phyloP scores from a whole-genome alignment of 441 rosid species.

The Brassica balearica region DNA sequence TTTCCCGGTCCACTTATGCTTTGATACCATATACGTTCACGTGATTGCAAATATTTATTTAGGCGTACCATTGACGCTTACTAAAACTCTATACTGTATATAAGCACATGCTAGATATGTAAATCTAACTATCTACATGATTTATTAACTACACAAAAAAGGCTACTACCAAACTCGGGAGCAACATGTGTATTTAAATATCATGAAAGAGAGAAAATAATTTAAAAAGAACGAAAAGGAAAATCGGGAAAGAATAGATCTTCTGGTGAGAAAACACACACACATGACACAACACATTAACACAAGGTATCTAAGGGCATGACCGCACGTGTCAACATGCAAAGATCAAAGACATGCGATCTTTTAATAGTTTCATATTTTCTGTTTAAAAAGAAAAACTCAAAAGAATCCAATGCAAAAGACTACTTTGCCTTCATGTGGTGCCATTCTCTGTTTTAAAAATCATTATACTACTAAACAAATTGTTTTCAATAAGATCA shows the following conservation, averaged over 20 bases:
- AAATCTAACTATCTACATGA: not conserved
- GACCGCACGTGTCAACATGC: slow-evolving; percentile 51
- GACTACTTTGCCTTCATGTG: slow-evolving; percentile 7
- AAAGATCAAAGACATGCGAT: slow-evolving; percentile 33
- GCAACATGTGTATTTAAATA: not conserved
- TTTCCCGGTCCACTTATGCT: slow-evolving; percentile 26
- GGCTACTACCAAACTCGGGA: slow-evolving; percentile 30
- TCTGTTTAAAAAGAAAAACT: not conserved
- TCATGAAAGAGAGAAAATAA: not conserved
- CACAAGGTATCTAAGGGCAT: slow-evolving; percentile 47
- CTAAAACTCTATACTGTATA: slow-evolving; percentile 3
- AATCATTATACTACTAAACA: not conserved
- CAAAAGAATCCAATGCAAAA: slow-evolving; percentile 41
- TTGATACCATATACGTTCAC: slow-evolving; percentile 12
- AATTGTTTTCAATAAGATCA: slow-evolving; percentile 17
- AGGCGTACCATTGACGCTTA: slow-evolving; percentile 15
- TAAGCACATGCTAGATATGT: slow-evolving; percentile 27
- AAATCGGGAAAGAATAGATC: slow-evolving; percentile 32
- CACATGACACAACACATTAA: slow-evolving; percentile 12
- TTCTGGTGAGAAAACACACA: slow-evolving; percentile 37
- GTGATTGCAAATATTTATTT: not conserved
- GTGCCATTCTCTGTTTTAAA: no score
- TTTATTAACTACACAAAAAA: not conserved
- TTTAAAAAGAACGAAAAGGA: not conserved
- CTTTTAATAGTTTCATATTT: slow-evolving; percentile 15